Percentiles rank a stretch among this genome's conserved stretches.
Conservation (phyloP, 257 asterid species). For the Eucommia ulmoides region DNA sequence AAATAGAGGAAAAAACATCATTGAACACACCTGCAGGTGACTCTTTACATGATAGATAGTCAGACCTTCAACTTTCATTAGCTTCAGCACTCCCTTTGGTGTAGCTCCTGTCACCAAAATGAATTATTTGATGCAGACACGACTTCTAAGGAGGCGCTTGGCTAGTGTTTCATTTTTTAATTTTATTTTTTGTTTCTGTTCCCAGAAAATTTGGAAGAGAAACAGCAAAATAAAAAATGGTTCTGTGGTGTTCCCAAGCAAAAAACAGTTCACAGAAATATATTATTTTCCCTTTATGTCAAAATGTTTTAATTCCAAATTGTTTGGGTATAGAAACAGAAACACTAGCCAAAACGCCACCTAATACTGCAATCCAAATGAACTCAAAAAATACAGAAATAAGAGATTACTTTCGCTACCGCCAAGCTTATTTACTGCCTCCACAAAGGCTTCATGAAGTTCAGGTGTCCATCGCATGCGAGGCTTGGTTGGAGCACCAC, state of each 20-base stretch:
- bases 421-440: conserved; percentile 84
- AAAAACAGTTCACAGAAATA: no score
- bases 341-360: conserved; percentile 1
- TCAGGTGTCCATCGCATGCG: conserved; percentile 97
- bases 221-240: no score
- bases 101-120: conserved; percentile 56
- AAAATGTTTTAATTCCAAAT: no score
- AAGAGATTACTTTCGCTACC: conserved; percentile 70
- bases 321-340: no score
- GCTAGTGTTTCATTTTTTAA: no score
- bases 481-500: conserved; percentile 59
- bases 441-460: conserved; percentile 80
- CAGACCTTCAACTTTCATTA: conserved; percentile 71
- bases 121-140: conserved; percentile 5
- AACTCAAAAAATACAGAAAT: conserved; percentile 8
- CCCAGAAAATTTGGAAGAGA: no score
- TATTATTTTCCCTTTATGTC: no score
- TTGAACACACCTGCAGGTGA: conserved; percentile 22
- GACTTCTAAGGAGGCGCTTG: no score
- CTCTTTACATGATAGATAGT: conserved; percentile 89
- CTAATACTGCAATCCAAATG: conserved; percentile 7
- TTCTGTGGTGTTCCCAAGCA: no score
- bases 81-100: conserved; percentile 81
- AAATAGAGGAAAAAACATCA: not conserved
- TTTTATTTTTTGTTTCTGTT: no score